A percentile compares a stretch with the other conserved stretches of the same genome.
These are phyloP conservation scores for Penicillium capsulatum DNA, from an alignment of 2,329 filamentous ascomycete species.

Conservation along the genomic window DNA sequence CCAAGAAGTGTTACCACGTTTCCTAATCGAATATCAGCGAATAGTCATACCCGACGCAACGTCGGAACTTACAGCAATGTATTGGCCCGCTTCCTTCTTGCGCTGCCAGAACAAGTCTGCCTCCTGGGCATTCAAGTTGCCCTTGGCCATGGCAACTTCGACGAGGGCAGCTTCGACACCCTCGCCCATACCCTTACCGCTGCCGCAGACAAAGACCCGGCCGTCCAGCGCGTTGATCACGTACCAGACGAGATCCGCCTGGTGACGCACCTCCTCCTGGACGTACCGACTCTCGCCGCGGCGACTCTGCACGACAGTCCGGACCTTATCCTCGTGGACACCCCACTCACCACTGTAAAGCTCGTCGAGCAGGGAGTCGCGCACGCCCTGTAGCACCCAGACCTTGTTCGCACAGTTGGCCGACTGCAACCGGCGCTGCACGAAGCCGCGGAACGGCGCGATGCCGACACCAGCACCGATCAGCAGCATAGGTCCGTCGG, in stretches of 20 bases:
- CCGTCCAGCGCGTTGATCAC: conserved; percentile 96
- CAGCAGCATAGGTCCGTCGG: conserved; percentile 93
- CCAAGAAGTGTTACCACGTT: conserved; percentile 29
- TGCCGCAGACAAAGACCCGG: conserved; percentile 92
- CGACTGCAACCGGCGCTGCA: conserved; percentile 86
- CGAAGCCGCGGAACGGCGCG: conserved; percentile 95
- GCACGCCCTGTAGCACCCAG: conserved; percentile 89
- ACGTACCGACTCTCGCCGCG: conserved; percentile 82
- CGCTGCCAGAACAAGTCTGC: conserved; percentile 83
- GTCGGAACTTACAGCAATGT: conserved; percentile 65
- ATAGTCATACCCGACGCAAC: neutral
- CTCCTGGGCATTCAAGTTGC: conserved; percentile 75
- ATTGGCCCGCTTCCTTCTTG: conserved; percentile 90
- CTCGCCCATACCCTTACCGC: conserved; percentile 94
- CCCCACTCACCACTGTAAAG: conserved; percentile 97
- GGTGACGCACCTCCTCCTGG: conserved; percentile 86
- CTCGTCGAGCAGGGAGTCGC: conserved; percentile 92
- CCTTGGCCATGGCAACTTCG: conserved; percentile 89
- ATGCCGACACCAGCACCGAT: conserved; percentile 96
- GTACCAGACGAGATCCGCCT: conserved; percentile 97
- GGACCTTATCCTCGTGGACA: conserved; percentile 81
- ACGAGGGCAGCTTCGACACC: conserved; percentile 84
- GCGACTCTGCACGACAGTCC: conserved; percentile 73
- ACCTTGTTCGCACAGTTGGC: conserved; percentile 97
- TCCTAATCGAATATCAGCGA: conserved; percentile 20